A percentile compares a stretch with the other conserved stretches of the same genome.
Evolutionary conservation across 139 green algal species (phyloP).

Genomic region (Micromonas pusilla): DNA sequence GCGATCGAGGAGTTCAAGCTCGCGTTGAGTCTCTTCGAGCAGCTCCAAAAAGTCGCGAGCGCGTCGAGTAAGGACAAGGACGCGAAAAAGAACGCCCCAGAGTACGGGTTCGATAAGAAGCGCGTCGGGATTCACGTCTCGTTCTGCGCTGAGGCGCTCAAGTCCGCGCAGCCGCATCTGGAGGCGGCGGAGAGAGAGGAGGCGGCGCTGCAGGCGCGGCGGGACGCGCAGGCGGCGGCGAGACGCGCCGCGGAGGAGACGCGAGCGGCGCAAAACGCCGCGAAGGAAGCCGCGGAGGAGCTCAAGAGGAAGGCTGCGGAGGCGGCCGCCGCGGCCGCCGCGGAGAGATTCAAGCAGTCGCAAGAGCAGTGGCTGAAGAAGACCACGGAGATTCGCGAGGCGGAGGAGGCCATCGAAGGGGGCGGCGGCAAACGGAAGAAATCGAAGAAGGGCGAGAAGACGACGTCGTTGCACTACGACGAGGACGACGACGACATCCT

Average conservation of each 20-base stretch:
- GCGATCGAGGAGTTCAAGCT: constrained; percentile 1
- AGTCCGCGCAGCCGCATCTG: constrained; percentile 1
- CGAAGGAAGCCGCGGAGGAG: not conserved
- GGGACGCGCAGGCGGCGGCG: not conserved
- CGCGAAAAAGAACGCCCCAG: not conserved
- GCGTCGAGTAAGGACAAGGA: not conserved
- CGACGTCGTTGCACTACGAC: not conserved
- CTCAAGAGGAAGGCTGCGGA: not conserved
- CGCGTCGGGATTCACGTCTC: not conserved
- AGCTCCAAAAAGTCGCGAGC: not conserved
- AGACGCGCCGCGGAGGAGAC: not conserved
- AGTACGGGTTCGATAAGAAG: constrained; percentile 10
- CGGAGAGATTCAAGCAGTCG: constrained; percentile 11
- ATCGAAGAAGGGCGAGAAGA: not conserved
- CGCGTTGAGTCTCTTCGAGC: not conserved
- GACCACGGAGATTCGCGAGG: not conserved
- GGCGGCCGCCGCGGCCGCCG: not conserved
- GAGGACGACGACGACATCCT: not conserved
- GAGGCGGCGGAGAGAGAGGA: not conserved
- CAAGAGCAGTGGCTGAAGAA: not conserved
- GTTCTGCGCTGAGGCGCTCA: constrained; percentile 3
- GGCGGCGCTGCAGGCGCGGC: not conserved
- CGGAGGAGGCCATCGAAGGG: not conserved
- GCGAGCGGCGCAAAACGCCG: not conserved
- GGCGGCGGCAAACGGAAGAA: not conserved